Conservation (phyloP, 768 basidiomycete genomes). For the Tricholoma bakamatsutake region DNA sequence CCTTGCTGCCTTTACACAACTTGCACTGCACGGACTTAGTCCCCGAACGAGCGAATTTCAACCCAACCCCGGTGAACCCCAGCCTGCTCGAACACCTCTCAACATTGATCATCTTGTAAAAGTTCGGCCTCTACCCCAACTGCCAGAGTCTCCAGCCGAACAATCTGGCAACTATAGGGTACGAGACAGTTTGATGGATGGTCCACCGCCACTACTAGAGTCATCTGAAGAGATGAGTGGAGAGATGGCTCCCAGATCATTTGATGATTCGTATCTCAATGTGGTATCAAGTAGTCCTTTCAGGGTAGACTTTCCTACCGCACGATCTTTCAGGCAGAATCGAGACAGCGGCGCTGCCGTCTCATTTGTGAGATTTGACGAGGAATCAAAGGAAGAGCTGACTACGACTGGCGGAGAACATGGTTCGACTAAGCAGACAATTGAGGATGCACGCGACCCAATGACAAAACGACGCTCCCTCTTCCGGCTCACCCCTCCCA, state of each 20-base stretch:
- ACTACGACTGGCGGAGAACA: neutral
- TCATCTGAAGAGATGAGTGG: neutral
- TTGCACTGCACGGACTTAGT: conserved; percentile 18
- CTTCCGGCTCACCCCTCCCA: conserved; percentile 24
- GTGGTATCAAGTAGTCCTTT: conserved; percentile 10
- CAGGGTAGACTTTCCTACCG: conserved; percentile 5
- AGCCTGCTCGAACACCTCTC: neutral
- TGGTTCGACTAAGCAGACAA: neutral
- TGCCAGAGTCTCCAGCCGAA: neutral
- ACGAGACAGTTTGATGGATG: neutral
- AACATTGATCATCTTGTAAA: neutral
- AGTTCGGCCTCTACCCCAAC: neutral
- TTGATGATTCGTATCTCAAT: neutral
- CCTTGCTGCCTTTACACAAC: conserved; percentile 16
- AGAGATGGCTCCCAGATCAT: neutral
- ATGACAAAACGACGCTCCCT: conserved; percentile 6
- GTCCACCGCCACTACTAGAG: neutral
- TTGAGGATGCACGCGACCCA: conserved; percentile 15
- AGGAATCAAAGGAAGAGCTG: neutral
- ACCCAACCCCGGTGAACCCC: neutral
- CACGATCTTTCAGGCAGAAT: neutral
- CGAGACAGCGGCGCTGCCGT: neutral
- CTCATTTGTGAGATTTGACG: conserved; percentile 2
- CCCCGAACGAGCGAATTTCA: conserved; percentile 15
- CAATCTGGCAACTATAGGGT: neutral